Evolutionary conservation across 2,329 filamentous ascomycete genomes (phyloP).

Genomic region (Cercospora citrullina): DNA sequence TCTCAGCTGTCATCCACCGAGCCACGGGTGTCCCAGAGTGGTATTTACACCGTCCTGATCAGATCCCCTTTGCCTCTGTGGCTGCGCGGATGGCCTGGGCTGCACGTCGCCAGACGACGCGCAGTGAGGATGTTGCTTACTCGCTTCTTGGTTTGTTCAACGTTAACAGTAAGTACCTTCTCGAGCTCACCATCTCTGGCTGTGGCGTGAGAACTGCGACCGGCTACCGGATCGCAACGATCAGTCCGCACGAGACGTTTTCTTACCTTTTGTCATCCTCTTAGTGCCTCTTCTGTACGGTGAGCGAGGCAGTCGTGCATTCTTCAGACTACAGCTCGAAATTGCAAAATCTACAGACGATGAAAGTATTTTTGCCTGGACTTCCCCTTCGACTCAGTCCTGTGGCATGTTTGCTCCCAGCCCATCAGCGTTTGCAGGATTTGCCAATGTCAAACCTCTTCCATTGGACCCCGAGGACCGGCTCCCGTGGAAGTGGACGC

Average conservation of each 20-base stretch:
- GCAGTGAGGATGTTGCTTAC: constrained; percentile 25
- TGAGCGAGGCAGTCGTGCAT: constrained; percentile 11
- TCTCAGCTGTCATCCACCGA: constrained; percentile 18
- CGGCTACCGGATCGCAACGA: not conserved
- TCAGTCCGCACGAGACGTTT: not conserved
- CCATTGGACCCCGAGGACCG: constrained; percentile 4
- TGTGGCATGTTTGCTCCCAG: constrained; percentile 12
- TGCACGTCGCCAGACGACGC: constrained; percentile 11
- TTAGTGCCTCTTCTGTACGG: constrained; percentile 16
- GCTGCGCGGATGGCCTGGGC: constrained; percentile 21
- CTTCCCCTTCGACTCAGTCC: constrained; percentile 1
- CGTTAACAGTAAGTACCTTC: constrained; percentile 18
- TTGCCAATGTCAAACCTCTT: not conserved
- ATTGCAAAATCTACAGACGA: constrained; percentile 19
- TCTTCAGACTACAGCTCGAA: constrained; percentile 12
- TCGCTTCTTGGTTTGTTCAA: constrained; percentile 27
- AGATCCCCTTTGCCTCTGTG: constrained; percentile 1
- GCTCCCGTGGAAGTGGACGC: constrained; percentile 6
- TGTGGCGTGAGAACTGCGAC: not conserved
- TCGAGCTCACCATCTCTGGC: not conserved
- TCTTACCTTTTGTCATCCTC: not conserved
- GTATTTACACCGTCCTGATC: constrained; percentile 2
- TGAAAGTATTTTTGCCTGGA: constrained; percentile 29
- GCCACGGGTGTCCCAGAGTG: constrained; percentile 4
- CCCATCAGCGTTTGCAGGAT: constrained; percentile 10